Evolutionary conservation across 106 monocot genomes (phyloP), one percentile per base, ranked within the genome.

Genomic region (Chionographis japonica): DNA sequence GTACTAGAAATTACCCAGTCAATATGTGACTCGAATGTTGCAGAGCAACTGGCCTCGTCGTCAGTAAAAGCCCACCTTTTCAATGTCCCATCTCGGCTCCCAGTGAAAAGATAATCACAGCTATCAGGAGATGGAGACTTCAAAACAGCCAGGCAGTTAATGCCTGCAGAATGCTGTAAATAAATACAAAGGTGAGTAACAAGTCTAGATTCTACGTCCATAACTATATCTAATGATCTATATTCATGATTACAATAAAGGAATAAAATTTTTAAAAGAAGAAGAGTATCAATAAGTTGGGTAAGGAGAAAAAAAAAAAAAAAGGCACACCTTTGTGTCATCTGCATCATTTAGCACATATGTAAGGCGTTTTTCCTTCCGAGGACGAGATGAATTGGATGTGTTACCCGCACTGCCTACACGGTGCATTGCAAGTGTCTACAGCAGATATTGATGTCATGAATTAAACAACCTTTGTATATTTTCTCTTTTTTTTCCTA

Each of bases 1-100:
- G 39, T 10, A 40, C n/a, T 20, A 60, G 40, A 12, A 73, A 38
- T 41, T 81, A 98, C 97, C 97, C 97, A 98, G 54, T 98, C 97
- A 80, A 87, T 79, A 81, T 98, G 97, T 11, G 97, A 98, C 75
- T 98, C 97, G 62, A 87, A 98, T 56, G 97, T 92, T 57, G 86
- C 89, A 40, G 89, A 81, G 67, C 78, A 98, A 63, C 60, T 90
- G 17, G 92, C 86, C 27, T 70, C 82, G 60, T 81, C 73, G 68
- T 98, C 79, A 46, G 49, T 69, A 50, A 92, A 61, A 19, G 72
- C 68, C 97, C 97, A 98, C 61, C 92, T 90, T 75, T 87, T 98
- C 58, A 98, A 52, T 13, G 92, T 98, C 65, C 92, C 97, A 71
- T 98, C 97, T 79, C 97, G 84, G 62, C 97, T 98, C 69, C 97